phyloP scores from a whole-genome alignment of 495 filamentous ascomycete species.

The Hypomontagnella monticulosa region DNA sequence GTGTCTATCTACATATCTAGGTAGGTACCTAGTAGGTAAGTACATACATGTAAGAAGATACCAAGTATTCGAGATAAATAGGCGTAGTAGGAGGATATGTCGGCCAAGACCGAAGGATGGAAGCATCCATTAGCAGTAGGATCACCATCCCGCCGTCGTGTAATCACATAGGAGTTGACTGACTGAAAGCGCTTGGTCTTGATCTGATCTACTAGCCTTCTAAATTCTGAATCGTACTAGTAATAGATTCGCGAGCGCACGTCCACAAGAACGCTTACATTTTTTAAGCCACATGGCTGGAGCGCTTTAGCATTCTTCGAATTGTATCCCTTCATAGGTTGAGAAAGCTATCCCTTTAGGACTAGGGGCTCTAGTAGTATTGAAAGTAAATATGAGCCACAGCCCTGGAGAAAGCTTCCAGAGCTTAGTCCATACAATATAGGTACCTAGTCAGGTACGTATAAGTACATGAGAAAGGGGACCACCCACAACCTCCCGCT shows the following conservation, averaged over 20 bases:
- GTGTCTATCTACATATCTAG: too few relatives aligned
- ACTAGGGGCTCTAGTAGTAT: conserved; percentile 1
- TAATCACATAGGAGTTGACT: conserved; percentile 4
- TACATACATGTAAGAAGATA: too few relatives aligned
- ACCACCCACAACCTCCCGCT: conserved; percentile 1
- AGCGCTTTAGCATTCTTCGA: not conserved
- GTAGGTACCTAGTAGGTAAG: too few relatives aligned
- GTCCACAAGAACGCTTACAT: not conserved
- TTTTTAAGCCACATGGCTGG: conserved; percentile 7
- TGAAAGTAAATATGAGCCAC: not conserved
- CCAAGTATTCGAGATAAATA: too few relatives aligned
- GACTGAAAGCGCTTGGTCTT: not conserved
- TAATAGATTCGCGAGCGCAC: not conserved
- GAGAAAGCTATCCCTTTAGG: not conserved
- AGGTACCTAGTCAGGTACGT: not conserved
- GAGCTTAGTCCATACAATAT: not conserved
- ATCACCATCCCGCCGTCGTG: too few relatives aligned
- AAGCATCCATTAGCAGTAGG: too few relatives aligned
- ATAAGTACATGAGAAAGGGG: not conserved
- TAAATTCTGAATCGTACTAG: conserved; percentile 10
- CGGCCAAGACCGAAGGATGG: too few relatives aligned
- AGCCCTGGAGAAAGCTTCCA: not conserved
- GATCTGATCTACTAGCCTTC: not conserved
- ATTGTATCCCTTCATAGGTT: not conserved
- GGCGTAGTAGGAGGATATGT: too few relatives aligned